These are phyloP conservation scores for Phytopythium aichiense DNA, from an alignment of 352 stramenopile species.

Conservation along the genomic window DNA sequence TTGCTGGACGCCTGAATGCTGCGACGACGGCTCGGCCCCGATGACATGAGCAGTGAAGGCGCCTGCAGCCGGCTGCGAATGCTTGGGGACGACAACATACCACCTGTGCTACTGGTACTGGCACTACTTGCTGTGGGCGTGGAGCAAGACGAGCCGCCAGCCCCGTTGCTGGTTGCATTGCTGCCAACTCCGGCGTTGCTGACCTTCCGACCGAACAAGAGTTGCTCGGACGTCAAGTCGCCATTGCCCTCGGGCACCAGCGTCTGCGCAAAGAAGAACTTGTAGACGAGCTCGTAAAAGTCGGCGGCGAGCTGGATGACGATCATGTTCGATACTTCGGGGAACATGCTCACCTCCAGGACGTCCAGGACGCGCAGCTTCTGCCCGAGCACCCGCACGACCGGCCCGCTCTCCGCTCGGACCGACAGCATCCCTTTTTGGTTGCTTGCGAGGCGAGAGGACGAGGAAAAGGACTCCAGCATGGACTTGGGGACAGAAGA, in stretches of 20 bases:
- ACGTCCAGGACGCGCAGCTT: slow-evolving; percentile 73
- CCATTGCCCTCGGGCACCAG: slow-evolving; percentile 16
- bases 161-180: neutral
- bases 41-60: neutral
- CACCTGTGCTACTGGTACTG: neutral
- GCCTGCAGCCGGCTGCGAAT: slow-evolving; percentile 2
- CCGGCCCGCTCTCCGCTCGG: slow-evolving; percentile 65
- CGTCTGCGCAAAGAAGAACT: slow-evolving; percentile 79
- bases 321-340: slow-evolving; percentile 79
- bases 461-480: neutral
- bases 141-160: slow-evolving; percentile 8
- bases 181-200: slow-evolving; percentile 8
- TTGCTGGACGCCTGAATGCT: slow-evolving; percentile 3
- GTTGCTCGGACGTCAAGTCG: slow-evolving; percentile 38
- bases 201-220: slow-evolving; percentile 56
- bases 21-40: neutral
- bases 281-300: slow-evolving; percentile 82
- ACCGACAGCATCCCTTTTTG: slow-evolving; percentile 76
- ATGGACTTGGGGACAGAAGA: neutral
- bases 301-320: slow-evolving; percentile 77
- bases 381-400: slow-evolving; percentile 58
- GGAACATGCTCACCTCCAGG: slow-evolving; percentile 80
- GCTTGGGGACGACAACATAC: neutral
- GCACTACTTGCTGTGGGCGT: neutral
- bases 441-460: slow-evolving; percentile 15